Base-by-base conservation (phyloP, 1,284 basidiomycete genomes). In the Trichosporon asahii region DNA sequence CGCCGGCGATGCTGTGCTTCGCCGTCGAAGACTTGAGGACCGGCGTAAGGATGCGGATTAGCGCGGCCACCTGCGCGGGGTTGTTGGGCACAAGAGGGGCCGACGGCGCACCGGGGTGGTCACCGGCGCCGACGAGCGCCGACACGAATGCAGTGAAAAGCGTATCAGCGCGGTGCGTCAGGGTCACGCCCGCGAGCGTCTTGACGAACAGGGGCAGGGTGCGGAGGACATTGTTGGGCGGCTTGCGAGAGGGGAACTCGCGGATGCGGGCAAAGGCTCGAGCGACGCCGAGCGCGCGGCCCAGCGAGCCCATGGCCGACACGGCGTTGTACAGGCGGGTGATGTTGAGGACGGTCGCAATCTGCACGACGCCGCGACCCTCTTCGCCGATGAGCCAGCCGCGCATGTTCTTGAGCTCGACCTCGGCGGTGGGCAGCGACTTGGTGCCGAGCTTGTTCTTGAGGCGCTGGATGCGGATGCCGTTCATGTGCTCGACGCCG, bases 401-500 rank as follows among this genome's bases (percentile, higher is more conserved):
- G 64, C 88, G 85, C 6, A 90, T 83, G 18, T 85, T 85, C 65
- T 88, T 84, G 37, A 93, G 83, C 35, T 88, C 88, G 66, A 93
- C 86, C 80, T 93, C 91, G 1, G 91, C 91, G 0, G 92, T 93
- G 0, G 91, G 92, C 11, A 93, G 83, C 35, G 88, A 85, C 71
- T 90, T 88, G 0, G 92, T 93, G 2, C 92, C 91, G 55, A 92
- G 86, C 83, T 93, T 93, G 79, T 91, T 87, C 84, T 93, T 92
- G 60, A 93, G 85, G 2, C 91, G 86, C 79, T 93, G 91, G 3
- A 91, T 84, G 70, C 86, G 85, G 72, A 93, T 88, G 29, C 89
- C 88, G 80, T 94, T 93, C 76, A 87, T 88, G 11, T 68, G 67
- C 67, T 75, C 78, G 2, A 70, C n/a, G 27, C 65, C 65, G 12